Conservation (phyloP, 495 filamentous ascomycete species). For the Physcia stellaris region DNA sequence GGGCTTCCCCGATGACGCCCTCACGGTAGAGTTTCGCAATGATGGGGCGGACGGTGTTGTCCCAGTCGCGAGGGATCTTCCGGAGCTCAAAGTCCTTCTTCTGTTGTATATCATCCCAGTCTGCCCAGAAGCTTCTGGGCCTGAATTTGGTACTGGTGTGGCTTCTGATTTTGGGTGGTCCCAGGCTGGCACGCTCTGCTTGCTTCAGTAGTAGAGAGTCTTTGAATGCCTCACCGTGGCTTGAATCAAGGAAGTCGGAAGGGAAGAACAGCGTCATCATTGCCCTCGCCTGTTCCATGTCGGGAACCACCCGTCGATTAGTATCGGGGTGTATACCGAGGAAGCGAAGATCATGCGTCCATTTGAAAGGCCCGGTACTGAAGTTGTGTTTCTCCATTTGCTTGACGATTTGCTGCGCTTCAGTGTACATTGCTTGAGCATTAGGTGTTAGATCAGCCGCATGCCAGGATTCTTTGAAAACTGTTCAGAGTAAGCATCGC, state of each 20-base stretch:
- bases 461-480: slow-evolving; percentile 30
- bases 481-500: slow-evolving; percentile 11
- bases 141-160: slow-evolving; percentile 21
- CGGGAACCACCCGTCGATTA: slow-evolving; percentile 27
- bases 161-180: slow-evolving; percentile 21
- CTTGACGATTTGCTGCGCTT: slow-evolving; percentile 22
- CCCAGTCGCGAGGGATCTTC: slow-evolving; percentile 25
- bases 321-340: slow-evolving; percentile 20
- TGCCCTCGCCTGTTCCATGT: slow-evolving; percentile 26
- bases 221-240: slow-evolving; percentile 20
- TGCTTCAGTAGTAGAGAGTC: slow-evolving; percentile 25
- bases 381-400: slow-evolving; percentile 13
- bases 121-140: slow-evolving; percentile 24
- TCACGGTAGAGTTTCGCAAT: slow-evolving; percentile 34
- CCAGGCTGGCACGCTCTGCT: slow-evolving; percentile 19
- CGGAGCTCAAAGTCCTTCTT: slow-evolving; percentile 9
- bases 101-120: slow-evolving; percentile 20
- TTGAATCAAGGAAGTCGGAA: slow-evolving; percentile 19
- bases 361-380: slow-evolving; percentile 2
- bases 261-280: slow-evolving; percentile 30
- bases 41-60: slow-evolving; percentile 24
- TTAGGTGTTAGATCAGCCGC: slow-evolving; percentile 28
- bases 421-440: slow-evolving; percentile 20
- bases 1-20: slow-evolving; percentile 23
- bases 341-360: slow-evolving; percentile 19